Conservation (phyloP, 1,139 yeast species). For the Geotrichum aggregatum region DNA sequence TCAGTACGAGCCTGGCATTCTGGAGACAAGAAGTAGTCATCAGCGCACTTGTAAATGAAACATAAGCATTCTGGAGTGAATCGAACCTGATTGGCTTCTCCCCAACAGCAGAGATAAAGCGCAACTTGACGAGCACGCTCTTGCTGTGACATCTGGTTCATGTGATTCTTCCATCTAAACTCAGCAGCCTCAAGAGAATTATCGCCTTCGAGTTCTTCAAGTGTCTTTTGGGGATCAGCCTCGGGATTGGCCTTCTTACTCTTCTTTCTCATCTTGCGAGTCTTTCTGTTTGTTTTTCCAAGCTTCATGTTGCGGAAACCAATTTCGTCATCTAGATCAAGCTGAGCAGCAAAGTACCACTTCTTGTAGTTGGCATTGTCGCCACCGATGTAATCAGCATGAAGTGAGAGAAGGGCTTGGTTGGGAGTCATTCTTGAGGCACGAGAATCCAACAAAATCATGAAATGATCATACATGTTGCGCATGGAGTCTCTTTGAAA, state of each 20-base stretch:
- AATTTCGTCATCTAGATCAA: conserved; percentile 77
- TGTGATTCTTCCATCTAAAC: conserved; percentile 74
- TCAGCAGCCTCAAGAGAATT: conserved; percentile 77
- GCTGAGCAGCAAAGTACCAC: conserved; percentile 94
- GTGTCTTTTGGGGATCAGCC: conserved; percentile 50
- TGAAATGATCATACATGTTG: conserved; percentile 93
- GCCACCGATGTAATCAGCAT: conserved; percentile 97
- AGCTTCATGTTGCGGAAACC: conserved; percentile 77
- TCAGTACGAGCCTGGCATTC: conserved; percentile 82
- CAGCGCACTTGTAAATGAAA: conserved; percentile 89
- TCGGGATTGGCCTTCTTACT: conserved; percentile 55
- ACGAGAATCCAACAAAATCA: conserved; percentile 90
- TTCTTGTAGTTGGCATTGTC: conserved; percentile 84
- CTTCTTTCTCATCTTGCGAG: conserved; percentile 54
- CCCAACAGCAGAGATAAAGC: conserved; percentile 88
- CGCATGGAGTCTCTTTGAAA: conserved; percentile 97
- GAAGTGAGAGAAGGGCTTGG: conserved; percentile 85
- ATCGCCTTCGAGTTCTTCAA: conserved; percentile 83
- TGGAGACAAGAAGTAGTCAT: conserved; percentile 81
- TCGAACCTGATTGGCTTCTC: conserved; percentile 96
- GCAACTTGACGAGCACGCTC: conserved; percentile 91
- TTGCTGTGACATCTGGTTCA: conserved; percentile 63
- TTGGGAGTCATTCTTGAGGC: conserved; percentile 96
- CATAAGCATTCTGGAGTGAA: conserved; percentile 91
- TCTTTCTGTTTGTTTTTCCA: conserved; percentile 60